These are phyloP conservation scores for Cytospora piceicola DNA, from an alignment of 2,329 filamentous ascomycete genomes.

Conservation along the genomic window DNA sequence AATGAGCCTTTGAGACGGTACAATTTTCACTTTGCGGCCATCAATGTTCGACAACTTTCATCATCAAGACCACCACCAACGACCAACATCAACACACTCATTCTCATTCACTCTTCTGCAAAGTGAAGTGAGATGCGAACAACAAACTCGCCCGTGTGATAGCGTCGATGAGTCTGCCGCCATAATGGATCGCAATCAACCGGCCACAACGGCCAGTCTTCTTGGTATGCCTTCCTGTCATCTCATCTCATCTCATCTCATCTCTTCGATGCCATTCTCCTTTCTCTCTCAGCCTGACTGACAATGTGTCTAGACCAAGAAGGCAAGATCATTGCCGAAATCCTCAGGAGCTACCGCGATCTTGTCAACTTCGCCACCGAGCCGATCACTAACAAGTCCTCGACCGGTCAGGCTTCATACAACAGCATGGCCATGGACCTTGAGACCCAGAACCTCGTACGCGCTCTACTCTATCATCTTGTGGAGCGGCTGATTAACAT, in stretches of 20 bases:
- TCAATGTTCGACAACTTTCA: not conserved
- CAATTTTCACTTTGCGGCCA: not conserved
- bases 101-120: not conserved
- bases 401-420: slow-evolving; percentile 44
- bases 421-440: slow-evolving; percentile 47
- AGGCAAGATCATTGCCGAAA: slow-evolving; percentile 48
- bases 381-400: slow-evolving; percentile 41
- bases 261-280: not conserved
- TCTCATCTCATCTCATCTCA: not conserved
- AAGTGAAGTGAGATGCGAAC: not conserved
- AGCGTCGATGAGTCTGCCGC: not conserved
- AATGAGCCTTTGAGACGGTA: not conserved
- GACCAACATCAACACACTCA: not conserved
- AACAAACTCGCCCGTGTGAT: not conserved
- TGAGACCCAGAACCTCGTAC: slow-evolving; percentile 43
- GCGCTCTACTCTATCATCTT: slow-evolving; percentile 16
- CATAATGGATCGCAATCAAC: slow-evolving; percentile 33
- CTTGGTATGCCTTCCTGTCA: slow-evolving; percentile 27
- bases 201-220: slow-evolving; percentile 30
- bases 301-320: slow-evolving; percentile 46
- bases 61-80: not conserved
- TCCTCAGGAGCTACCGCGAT: slow-evolving; percentile 50
- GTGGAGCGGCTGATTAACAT: not conserved
- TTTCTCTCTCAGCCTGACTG: not conserved
- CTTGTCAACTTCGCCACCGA: slow-evolving; percentile 46